Conservation (phyloP, 1,284 basidiomycete genomes). For the Irpex sp. region DNA sequence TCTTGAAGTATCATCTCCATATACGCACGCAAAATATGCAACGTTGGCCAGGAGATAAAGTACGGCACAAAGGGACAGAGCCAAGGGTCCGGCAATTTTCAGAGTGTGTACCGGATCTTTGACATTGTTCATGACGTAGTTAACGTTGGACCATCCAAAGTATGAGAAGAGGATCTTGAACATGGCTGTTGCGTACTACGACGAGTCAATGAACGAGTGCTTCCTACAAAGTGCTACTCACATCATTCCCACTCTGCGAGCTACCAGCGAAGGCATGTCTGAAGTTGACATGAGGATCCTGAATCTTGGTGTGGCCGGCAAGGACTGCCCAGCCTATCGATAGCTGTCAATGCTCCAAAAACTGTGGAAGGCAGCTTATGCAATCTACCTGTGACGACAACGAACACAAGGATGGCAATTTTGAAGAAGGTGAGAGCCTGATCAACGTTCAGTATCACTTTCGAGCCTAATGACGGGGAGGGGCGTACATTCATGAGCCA, state of each 20-base stretch:
- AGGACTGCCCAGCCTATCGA: conserved; percentile 43
- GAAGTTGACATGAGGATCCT: conserved; percentile 44
- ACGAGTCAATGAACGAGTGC: neutral
- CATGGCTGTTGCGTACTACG: conserved; percentile 53
- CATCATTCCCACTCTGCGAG: conserved; percentile 69
- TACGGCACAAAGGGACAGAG: conserved; percentile 48
- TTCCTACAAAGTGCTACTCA: conserved; percentile 18
- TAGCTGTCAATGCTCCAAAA: neutral
- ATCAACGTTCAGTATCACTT: conserved; percentile 22
- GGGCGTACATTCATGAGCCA: conserved; percentile 25
- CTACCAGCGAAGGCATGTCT: conserved; percentile 40
- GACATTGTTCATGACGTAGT: conserved; percentile 54
- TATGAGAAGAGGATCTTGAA: conserved; percentile 59
- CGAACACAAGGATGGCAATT: conserved; percentile 50
- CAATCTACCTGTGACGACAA: conserved; percentile 42
- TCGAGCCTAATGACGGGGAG: neutral
- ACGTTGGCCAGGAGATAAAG: conserved; percentile 63
- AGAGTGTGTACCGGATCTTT: conserved; percentile 64
- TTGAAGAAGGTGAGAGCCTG: conserved; percentile 56
- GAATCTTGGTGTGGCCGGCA: conserved; percentile 38
- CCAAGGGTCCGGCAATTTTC: conserved; percentile 63
- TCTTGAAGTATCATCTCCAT: neutral
- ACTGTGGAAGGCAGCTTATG: conserved; percentile 7
- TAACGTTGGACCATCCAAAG: conserved; percentile 30
- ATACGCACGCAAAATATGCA: conserved; percentile 65